Evolutionary conservation across 176 grass and related monocot species (phyloP).

Genomic region (Alloteropsis semialata): DNA sequence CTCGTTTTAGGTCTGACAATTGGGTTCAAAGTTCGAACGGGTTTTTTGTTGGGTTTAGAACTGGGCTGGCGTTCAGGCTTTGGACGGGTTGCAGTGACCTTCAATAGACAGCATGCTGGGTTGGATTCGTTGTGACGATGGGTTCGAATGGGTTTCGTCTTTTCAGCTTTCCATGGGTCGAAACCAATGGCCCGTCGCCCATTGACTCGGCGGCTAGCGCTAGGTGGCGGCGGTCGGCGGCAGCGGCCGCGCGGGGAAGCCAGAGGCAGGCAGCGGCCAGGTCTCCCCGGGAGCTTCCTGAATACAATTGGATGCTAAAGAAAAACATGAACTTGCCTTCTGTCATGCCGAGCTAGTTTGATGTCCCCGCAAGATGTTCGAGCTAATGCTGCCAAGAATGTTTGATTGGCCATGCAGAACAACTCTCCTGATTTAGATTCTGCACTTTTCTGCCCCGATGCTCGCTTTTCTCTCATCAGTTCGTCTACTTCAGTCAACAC

Average conservation of each 20-base stretch:
- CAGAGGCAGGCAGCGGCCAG: not conserved
- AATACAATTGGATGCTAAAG: not conserved
- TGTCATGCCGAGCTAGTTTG: constrained; percentile 7
- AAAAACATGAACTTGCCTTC: not conserved
- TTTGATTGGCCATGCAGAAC: not conserved
- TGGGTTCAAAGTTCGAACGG: not conserved
- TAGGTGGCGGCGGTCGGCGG: too few relatives aligned
- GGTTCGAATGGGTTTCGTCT: constrained; percentile 11
- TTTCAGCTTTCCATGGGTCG: constrained; percentile 3
- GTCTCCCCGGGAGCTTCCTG: not conserved
- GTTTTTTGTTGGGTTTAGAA: constrained; percentile 6
- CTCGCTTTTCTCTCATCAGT: too few relatives aligned
- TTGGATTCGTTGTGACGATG: constrained; percentile 6
- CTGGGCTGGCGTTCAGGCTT: constrained; percentile 5
- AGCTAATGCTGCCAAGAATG: not conserved
- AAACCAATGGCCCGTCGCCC: constrained; percentile 2
- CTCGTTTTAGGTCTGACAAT: not conserved
- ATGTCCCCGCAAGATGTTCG: not conserved
- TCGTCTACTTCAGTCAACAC: too few relatives aligned
- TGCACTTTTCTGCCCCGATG: not conserved
- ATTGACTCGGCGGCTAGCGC: not conserved
- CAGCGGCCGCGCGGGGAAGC: not conserved
- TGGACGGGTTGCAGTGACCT: constrained; percentile 8
- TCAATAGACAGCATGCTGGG: constrained; percentile 1
- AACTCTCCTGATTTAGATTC: not conserved